Base-by-base conservation (phyloP, 352 stramenopile genomes). In the Blastocystis sp. region DNA sequence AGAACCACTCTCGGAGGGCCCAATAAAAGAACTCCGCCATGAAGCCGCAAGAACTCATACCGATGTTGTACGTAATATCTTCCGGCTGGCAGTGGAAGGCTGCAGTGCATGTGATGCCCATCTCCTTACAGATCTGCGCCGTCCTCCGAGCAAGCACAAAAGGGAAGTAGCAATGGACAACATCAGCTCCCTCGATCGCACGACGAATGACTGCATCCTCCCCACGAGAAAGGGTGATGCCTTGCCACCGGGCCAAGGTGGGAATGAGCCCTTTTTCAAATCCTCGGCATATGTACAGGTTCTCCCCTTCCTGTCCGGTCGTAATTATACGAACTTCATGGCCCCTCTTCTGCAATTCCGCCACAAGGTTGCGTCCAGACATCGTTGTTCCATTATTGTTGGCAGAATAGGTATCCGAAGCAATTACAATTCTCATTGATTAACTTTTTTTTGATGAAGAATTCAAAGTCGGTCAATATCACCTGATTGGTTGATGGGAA, bases 371-470 rank as follows among this genome's bases (percentile, higher is more conserved):
- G 8, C 77, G 66, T 29, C n/a, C 43, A 59, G 77, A 88, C 29
- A 79, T 50, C 11, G 77, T 88, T n/a, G 77, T 88, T 26, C 77
- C 77, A 55, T 88, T 88, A 34, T 88, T 88, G 18, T 39, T 79
- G 26, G 39, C 26, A 11, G 47, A 76, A 41, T 77, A 88, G 1
- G 59, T 23, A 50, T 88, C 56, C 0, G 39, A 39, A 37, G 76
- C 77, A 7, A 88, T 59, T 13, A 76, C 62, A 43, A 88, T 56
- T 43, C 53, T 88, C 77, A 88, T 77, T 37, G 39, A 64, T 63
- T 39, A 50, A 53, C 18, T 34, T 77, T 77, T 56, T 59, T 59
- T 59, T 59, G 50, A 59, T n/a, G 20, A 59, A 34, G 29, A 34
- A 34, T 34, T 34, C 29, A 34, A 34, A 34, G 29, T 34, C 29